Conservation (phyloP, 192 early-diverging fungal genomes). For the Entomortierella lignicola region DNA sequence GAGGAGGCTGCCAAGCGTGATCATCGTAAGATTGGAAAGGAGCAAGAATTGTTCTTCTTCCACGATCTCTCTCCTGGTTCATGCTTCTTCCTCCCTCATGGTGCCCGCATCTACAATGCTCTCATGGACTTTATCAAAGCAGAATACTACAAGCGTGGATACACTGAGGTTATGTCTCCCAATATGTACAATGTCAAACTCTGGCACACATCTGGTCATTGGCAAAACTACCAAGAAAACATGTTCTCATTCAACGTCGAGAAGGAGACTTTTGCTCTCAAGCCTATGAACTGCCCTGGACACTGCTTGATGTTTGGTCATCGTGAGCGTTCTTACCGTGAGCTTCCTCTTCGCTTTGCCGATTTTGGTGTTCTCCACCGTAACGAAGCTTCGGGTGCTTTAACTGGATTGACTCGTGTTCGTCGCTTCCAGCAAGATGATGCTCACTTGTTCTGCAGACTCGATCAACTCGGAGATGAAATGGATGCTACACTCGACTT, state of each 20-base stretch:
- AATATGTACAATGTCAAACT: conserved; percentile 99
- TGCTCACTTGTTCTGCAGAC: conserved; percentile 97
- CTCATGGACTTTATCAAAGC: conserved; percentile 90
- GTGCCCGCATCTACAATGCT: conserved; percentile 95
- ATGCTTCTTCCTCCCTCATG: conserved; percentile 96
- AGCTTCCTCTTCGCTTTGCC: conserved; percentile 93
- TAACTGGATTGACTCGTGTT: conserved; percentile 95
- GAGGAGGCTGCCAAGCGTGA: conserved; percentile 97
- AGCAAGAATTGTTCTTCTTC: conserved; percentile 99
- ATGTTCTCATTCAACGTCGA: conserved; percentile 97
- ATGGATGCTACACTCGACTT: conserved; percentile 90
- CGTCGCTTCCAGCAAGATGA: conserved; percentile 99
- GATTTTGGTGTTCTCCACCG: conserved; percentile 99
- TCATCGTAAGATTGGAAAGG: conserved; percentile 96
- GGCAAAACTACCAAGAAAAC: conserved; percentile 95
- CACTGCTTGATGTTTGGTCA: conserved; percentile 97
- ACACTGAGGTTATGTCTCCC: conserved; percentile 95
- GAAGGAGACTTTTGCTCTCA: conserved; percentile 97
- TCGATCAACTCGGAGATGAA: conserved; percentile 88
- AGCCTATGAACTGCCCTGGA: conserved; percentile 99
- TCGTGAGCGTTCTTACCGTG: conserved; percentile 94
- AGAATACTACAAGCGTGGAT: conserved; percentile 94
- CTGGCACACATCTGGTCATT: conserved; percentile 97
- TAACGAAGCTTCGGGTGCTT: conserved; percentile 92
- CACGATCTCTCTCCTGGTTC: conserved; percentile 94